These are phyloP conservation scores for Xylariales sp. DNA, from an alignment of 2,329 filamentous ascomycete genomes.

Conservation along the genomic window DNA sequence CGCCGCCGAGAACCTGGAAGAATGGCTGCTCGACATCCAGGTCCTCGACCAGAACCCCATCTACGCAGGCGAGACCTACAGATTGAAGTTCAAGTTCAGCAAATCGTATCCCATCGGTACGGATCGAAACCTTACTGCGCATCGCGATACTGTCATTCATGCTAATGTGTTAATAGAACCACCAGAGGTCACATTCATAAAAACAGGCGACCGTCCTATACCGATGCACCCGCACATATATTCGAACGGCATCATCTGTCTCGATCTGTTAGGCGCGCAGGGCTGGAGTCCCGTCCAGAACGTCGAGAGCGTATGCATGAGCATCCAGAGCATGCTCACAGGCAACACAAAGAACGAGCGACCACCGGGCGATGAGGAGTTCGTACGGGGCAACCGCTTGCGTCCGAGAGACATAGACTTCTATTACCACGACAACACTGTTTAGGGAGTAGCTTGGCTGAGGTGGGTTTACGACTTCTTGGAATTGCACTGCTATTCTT, in stretches of 20 bases:
- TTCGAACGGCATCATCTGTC: conserved; percentile 96
- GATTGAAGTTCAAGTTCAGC: conserved; percentile 83
- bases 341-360: conserved; percentile 90
- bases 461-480: neutral
- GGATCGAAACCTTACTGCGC: conserved; percentile 12
- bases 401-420: conserved; percentile 88
- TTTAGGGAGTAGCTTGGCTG: conserved; percentile 37
- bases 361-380: conserved; percentile 84
- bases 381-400: conserved; percentile 73
- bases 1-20: conserved; percentile 73
- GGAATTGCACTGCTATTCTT: conserved; percentile 10
- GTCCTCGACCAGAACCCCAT: conserved; percentile 89
- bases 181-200: conserved; percentile 86
- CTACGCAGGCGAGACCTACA: conserved; percentile 74
- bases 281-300: conserved; percentile 98
- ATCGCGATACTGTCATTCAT: neutral
- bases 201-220: conserved; percentile 61
- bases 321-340: conserved; percentile 95
- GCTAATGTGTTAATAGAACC: conserved; percentile 57
- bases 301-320: conserved; percentile 95
- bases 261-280: conserved; percentile 80
- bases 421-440: conserved; percentile 84
- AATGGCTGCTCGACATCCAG: conserved; percentile 89
- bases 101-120: conserved; percentile 84
- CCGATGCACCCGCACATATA: conserved; percentile 98